Evolutionary conservation across 2,329 filamentous ascomycete genomes (phyloP).

Genomic region (Curvularia verruculosa): DNA sequence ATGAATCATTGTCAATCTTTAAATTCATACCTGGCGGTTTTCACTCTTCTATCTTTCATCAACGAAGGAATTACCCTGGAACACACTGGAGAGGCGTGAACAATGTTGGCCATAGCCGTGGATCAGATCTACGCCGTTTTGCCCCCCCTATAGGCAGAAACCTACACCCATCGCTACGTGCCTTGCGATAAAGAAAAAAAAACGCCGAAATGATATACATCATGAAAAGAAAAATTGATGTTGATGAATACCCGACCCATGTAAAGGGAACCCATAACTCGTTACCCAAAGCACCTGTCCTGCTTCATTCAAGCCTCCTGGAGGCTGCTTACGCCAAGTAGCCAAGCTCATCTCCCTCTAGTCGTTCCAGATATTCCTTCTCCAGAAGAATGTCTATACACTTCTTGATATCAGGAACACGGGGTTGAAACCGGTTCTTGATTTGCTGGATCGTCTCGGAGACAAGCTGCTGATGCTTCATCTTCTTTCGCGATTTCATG

Average conservation of each 20-base stretch:
- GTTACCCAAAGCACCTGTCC: constrained; percentile 5
- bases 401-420: constrained; percentile 97
- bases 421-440: constrained; percentile 87
- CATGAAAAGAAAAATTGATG: constrained; percentile 6
- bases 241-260: constrained; percentile 10
- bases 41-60: background rate
- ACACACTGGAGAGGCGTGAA: background rate
- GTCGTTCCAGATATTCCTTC: constrained; percentile 96
- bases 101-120: background rate
- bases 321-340: constrained; percentile 74
- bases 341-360: constrained; percentile 92
- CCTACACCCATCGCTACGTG: background rate
- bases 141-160: background rate
- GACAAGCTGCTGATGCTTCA: constrained; percentile 96
- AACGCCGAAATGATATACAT: constrained; percentile 14
- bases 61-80: background rate
- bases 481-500: constrained; percentile 99
- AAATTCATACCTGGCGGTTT: background rate
- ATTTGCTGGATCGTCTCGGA: constrained; percentile 97
- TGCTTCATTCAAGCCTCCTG: background rate
- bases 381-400: constrained; percentile 98
- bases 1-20: background rate
- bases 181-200: constrained; percentile 1
- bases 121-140: background rate
- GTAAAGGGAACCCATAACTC: constrained; percentile 13